Base-by-base conservation (phyloP, 441 rosid genomes). In the Corymbia calophylla region DNA sequence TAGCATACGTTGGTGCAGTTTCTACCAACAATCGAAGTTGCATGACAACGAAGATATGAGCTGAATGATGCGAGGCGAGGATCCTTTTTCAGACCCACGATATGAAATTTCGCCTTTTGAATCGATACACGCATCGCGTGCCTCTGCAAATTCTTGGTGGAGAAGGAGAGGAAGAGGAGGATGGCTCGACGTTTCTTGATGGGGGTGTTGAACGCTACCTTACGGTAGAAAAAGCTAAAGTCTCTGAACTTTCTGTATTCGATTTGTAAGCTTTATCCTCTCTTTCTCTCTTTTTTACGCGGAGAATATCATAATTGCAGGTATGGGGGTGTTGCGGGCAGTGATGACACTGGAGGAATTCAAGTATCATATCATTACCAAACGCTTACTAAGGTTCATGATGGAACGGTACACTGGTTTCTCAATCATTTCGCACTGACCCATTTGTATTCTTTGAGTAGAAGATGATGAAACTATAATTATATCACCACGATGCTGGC, bases 301-400 rank as follows among this genome's bases (percentile, higher is more conserved):
- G 8, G 49, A 47, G n/a, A 81, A 35, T 82, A 56, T 73, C 66
- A 51, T 89, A 88, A 91, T 91, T 91, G 91, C 93, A 32, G 77
- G 77, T 17, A 68, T 32, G 77, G 39, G 44, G 77, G 77, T 87
- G 31, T 27, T 87, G 51, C 49, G 60, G 86, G 88, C 85, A 89
- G 88, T 53, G 89, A 93, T 91, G 88, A 49, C 91, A 89, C 16
- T 35, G 81, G 90, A 89, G 11, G 93, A 92, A 91, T 93, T 93
- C 93, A 94, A 93, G 81, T 88, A 89, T 88, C 84, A 51, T 89
- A 93, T 93, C 91, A 93, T 93, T 94, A 91, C 92, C 53, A 91
- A 62, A 47, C 82, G 77, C 77, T 68, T 68, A 23, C 44, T 68
- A 17, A 32, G 44, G 27, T 3, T n/a, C 77, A 31, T 66, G 77